Evolutionary conservation across 331 rosid species (phyloP), one percentile per base, ranked within the genome.

Genomic region (Acacia pycnantha): DNA sequence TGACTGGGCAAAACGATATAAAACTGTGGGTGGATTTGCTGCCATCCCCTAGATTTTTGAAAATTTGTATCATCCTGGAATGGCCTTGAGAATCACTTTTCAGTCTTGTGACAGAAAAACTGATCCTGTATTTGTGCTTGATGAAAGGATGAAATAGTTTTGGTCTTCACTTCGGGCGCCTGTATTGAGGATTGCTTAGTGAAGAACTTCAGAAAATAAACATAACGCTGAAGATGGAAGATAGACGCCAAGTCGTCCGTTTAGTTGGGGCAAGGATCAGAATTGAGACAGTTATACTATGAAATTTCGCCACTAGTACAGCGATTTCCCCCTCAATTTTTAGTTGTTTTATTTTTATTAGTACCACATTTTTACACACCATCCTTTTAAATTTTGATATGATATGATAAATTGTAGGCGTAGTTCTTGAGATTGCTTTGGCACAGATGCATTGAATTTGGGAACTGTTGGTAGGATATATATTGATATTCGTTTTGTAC

Each of bases 371-470:
- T 90, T 90, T 85, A 79, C 73, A 79, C 72, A 77, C 74, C 47
- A 16, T 18, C 66, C 26, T 24, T 56, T 85, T 74, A 72, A 73
- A 81, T 84, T 70, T 85, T 85, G 88, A 83, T 84, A 83, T 67
- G 78, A 72, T 46, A 79, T 84, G 88, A 75, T 80, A 90, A 82
- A 86, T 84, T 83, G 41, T 90, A 89, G 97, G 89, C 74, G 86
- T 90, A 90, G 97, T 82, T 78, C 82, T 83, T 90, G 92, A 89
- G 87, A 81, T 89, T 90, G 90, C 86, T 86, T 84, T 89, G 85
- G 85, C 85, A 90, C 87, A 85, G 88, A 75, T 87, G 88, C 85
- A 88, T 92, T 89, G 81, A 87, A 73, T 79, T 87, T 91, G 90
- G 89, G 79, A 90, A 84, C 84, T 87, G 79, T 89, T 54, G 72